Base-by-base conservation (phyloP, 2,329 filamentous ascomycete genomes). In the Ceratocystis ficicola region DNA sequence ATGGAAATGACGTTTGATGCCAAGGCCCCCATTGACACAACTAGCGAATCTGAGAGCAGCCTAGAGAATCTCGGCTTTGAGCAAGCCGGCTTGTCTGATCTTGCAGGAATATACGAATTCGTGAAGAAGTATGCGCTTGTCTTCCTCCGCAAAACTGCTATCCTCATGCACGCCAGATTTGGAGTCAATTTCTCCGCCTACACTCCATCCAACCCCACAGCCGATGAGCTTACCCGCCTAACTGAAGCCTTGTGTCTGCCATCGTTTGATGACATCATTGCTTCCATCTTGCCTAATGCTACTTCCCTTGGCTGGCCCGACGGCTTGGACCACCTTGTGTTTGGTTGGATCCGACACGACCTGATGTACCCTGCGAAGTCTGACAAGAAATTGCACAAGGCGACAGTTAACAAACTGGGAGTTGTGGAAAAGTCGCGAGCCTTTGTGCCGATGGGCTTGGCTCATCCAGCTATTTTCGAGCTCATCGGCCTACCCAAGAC, bases 391-490 rank as follows among this genome's bases (percentile, higher is more conserved):
- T 5, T 10, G 3, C 10, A 15, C 7, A 41, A 41, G 36, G 10
- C 0, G 36, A 7, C 17, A 15, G 28, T 20, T 15, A 52, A 46
- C 25, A 62, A 44, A n/a, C 25, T 65, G 60, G 65, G 62, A n/a
- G 28, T 20, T 8, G 41, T 55, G 22, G 36, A 63, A 22, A 62
- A 66, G 60, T 48, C 50, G 25, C 57, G 60, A 17, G 22, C 15
- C 8, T 66, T 66, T 44, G 63, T 30, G 72, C 73, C 80, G 6
- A 80, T 81, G 44, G 74, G 81, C 69, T 71, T 83, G 70, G 86
- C 88, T 65, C 94, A 99, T 73, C 95, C 94, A 0, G 87, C 86
- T 60, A 96, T 99, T 69, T 95, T 94, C 72, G 94, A 99, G 74
- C 83, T 99, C 28, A 86, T 99, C 12, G 94, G 94, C 1, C 77